Conservation (phyloP, 371 early-diverging fungal species). For the Mucor piriformis region DNA sequence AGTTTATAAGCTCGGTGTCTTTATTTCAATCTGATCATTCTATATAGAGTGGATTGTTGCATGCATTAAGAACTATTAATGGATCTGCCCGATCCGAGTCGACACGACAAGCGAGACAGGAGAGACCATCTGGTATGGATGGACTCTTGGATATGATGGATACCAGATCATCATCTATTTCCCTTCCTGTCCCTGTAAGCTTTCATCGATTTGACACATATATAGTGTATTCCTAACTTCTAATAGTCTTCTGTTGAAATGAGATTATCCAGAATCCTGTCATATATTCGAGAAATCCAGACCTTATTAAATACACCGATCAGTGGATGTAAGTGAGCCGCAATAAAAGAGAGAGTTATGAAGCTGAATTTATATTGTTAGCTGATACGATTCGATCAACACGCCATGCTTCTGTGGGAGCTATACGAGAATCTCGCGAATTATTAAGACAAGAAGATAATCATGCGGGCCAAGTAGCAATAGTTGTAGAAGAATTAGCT, state of each 20-base stretch:
- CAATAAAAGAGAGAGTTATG: not conserved
- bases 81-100: not conserved
- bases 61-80: not conserved
- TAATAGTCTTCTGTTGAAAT: slow-evolving; percentile 43
- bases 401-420: not conserved
- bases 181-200: slow-evolving; percentile 34
- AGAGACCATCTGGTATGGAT: not conserved
- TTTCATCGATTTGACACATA: no score
- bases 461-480: slow-evolving; percentile 20
- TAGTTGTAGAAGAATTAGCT: slow-evolving; percentile 42
- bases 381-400: not conserved
- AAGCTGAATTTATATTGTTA: not conserved
- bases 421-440: slow-evolving; percentile 34
- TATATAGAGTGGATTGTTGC: not conserved
- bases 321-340: slow-evolving; percentile 4
- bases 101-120: not conserved
- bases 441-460: slow-evolving; percentile 20
- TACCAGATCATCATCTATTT: not conserved
- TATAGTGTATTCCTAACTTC: no score
- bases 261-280: slow-evolving; percentile 41
- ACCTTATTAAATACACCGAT: slow-evolving; percentile 32
- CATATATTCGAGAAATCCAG: slow-evolving; percentile 41
- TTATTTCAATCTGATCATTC: not conserved
- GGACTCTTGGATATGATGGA: not conserved
- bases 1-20: not conserved